A percentile compares a stretch with the other conserved stretches of the same genome.
Evolutionary conservation across 495 filamentous ascomycete genomes (phyloP).

Genomic region (Penicillium egyptiacum): DNA sequence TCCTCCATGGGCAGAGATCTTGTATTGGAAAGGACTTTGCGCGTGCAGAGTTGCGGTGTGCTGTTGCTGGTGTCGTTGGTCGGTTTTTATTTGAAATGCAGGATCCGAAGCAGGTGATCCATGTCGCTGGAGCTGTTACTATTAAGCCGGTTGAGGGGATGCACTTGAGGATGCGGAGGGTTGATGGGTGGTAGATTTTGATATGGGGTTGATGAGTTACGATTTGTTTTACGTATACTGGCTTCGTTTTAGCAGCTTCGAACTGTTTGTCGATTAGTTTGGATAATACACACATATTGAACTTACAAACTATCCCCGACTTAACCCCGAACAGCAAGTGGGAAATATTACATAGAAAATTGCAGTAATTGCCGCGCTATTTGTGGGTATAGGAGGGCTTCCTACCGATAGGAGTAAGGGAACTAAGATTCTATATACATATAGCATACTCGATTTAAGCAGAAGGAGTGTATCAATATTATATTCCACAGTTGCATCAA

Average conservation of each 20-base stretch:
- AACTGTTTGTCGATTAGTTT: not conserved
- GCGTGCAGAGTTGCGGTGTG: constrained; percentile 40
- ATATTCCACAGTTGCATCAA: not conserved
- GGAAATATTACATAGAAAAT: not conserved
- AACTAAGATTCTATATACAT: too few relatives aligned
- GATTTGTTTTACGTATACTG: not conserved
- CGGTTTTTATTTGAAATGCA: constrained; percentile 54
- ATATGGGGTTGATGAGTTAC: not conserved
- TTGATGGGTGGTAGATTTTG: constrained; percentile 61
- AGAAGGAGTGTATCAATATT: not conserved
- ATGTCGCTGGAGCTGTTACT: constrained; percentile 63
- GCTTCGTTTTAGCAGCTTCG: not conserved
- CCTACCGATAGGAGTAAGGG: not conserved
- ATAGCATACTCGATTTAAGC: not conserved
- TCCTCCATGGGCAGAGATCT: constrained; percentile 48
- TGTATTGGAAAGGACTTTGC: constrained; percentile 56
- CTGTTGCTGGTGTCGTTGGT: constrained; percentile 38
- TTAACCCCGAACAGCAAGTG: not conserved
- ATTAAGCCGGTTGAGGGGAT: constrained; percentile 65
- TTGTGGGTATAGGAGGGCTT: not conserved
- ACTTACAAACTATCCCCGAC: not conserved
- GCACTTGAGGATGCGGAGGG: constrained; percentile 55
- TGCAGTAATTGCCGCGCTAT: not conserved
- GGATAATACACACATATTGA: too few relatives aligned
- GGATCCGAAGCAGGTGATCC: constrained; percentile 58